A percentile compares a stretch with the other conserved stretches of the same genome.
These are phyloP conservation scores for Microthlaspi erraticum DNA, from an alignment of 345 rosid species.

Conservation along the genomic window DNA sequence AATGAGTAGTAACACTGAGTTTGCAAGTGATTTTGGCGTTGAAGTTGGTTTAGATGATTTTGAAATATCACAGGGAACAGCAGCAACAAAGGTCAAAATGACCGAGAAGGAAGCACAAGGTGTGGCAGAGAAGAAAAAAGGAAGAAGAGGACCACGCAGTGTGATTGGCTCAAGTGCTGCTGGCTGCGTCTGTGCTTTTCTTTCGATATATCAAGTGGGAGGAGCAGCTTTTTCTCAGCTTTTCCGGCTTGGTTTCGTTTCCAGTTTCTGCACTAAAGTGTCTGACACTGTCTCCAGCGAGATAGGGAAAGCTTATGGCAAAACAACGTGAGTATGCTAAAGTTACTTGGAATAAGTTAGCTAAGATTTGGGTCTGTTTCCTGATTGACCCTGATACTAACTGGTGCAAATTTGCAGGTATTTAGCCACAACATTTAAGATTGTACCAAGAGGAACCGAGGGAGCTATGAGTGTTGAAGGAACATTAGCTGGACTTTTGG, in stretches of 20 bases:
- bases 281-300: constrained; percentile 94
- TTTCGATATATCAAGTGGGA: constrained; percentile 69
- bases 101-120: constrained; percentile 96
- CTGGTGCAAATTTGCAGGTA: constrained; percentile 47
- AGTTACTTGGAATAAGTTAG: constrained; percentile 14
- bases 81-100: constrained; percentile 92
- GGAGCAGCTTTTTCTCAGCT: constrained; percentile 59
- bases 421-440: constrained; percentile 79
- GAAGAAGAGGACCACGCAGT: constrained; percentile 95
- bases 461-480: constrained; percentile 98
- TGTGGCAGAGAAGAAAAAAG: constrained; percentile 93
- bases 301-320: constrained; percentile 97
- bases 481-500: constrained; percentile 86
- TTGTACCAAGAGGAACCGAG: constrained; percentile 96
- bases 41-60: constrained; percentile 40
- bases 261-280: constrained; percentile 96
- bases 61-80: constrained; percentile 73
- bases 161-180: constrained; percentile 99
- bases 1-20: not conserved
- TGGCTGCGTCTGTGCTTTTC: constrained; percentile 86
- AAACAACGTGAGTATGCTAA: constrained; percentile 76
- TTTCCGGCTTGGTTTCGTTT: constrained; percentile 79
- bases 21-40: constrained; percentile 18
- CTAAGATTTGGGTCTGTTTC: constrained; percentile 15
- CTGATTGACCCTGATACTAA: constrained; percentile 9